Evolutionary conservation across 2,329 filamentous ascomycete genomes (phyloP).

Genomic region (Beauveria bassiana): DNA sequence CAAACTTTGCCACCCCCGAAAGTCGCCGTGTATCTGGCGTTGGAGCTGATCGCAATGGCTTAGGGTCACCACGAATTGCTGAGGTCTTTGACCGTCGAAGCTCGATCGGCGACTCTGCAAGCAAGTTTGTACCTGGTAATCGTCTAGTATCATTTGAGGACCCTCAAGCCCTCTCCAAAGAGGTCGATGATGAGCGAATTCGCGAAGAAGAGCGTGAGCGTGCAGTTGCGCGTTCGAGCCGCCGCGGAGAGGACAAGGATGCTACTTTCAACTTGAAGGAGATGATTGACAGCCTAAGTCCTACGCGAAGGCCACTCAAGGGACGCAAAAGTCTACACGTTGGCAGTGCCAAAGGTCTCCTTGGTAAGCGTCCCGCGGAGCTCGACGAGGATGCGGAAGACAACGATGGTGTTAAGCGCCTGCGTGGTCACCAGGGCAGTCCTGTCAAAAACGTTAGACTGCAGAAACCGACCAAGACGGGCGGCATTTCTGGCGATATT

Average conservation of each 20-base stretch:
- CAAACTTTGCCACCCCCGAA: conserved; percentile 20
- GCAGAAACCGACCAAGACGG: conserved; percentile 60
- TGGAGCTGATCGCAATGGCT: conserved; percentile 60
- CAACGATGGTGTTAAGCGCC: conserved; percentile 55
- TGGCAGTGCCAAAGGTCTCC: conserved; percentile 62
- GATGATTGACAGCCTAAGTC: conserved; percentile 71
- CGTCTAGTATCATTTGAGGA: conserved; percentile 55
- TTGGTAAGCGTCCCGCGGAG: conserved; percentile 68
- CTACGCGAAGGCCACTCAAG: conserved; percentile 59
- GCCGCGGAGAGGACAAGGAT: conserved; percentile 47
- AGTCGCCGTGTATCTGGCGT: conserved; percentile 55
- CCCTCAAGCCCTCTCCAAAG: conserved; percentile 52
- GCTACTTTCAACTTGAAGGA: conserved; percentile 62
- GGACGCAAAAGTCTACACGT: conserved; percentile 71
- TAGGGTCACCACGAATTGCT: conserved; percentile 68
- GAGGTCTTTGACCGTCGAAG: conserved; percentile 62
- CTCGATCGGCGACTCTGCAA: conserved; percentile 62
- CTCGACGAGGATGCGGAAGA: conserved; percentile 57
- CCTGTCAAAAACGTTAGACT: conserved; percentile 69
- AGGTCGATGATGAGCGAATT: conserved; percentile 52
- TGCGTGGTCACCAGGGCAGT: conserved; percentile 64
- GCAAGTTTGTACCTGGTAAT: conserved; percentile 52
- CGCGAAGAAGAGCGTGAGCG: conserved; percentile 55
- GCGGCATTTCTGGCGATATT: conserved; percentile 53
- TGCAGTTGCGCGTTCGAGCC: conserved; percentile 47